Conservation (phyloP, 768 basidiomycete species). For the Collybiopsis luxurians region DNA sequence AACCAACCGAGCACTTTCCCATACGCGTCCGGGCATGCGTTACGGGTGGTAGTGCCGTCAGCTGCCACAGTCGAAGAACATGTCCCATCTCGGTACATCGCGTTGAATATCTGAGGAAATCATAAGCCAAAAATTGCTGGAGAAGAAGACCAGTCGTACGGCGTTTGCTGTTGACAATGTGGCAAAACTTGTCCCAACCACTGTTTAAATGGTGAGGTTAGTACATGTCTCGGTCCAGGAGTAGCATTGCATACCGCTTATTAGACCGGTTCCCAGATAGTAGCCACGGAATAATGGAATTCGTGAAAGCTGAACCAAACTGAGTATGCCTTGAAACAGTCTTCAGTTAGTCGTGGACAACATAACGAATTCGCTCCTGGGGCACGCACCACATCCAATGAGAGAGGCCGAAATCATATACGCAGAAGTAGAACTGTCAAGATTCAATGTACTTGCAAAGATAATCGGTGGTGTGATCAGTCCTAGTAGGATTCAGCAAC, state of each 20-base stretch:
- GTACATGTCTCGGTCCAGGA: not conserved
- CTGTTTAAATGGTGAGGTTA: conserved; percentile 27
- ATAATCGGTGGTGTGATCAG: conserved; percentile 84
- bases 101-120: conserved; percentile 56
- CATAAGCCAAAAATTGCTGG: not conserved
- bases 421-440: conserved; percentile 56
- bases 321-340: conserved; percentile 54
- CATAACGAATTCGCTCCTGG: not conserved
- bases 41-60: conserved; percentile 59
- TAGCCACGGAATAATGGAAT: conserved; percentile 59
- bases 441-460: conserved; percentile 59
- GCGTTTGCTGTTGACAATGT: conserved; percentile 73
- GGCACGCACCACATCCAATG: conserved; percentile 66
- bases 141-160: conserved; percentile 31
- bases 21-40: conserved; percentile 76
- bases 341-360: not conserved
- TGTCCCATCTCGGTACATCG: conserved; percentile 77
- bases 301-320: conserved; percentile 77
- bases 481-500: conserved; percentile 26
- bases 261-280: conserved; percentile 75
- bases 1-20: conserved; percentile 67
- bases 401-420: conserved; percentile 83
- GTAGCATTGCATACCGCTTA: conserved; percentile 22
- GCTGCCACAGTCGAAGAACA: conserved; percentile 57
- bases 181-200: conserved; percentile 80